phyloP scores from a whole-genome alignment of 2,329 filamentous ascomycete species.

The Exophiala viscosa region DNA sequence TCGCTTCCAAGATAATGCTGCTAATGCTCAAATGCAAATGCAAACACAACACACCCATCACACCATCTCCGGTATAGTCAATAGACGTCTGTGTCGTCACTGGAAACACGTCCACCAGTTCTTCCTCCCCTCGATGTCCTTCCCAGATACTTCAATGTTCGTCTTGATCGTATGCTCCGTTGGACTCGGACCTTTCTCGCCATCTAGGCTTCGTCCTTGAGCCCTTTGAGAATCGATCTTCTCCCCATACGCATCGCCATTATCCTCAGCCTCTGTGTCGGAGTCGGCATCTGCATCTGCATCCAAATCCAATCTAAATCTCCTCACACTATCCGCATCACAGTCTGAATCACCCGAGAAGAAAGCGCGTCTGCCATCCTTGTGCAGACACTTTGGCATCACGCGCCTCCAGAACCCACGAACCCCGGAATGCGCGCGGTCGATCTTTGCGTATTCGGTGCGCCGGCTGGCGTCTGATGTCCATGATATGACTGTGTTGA shows the following conservation, averaged over 20 bases:
- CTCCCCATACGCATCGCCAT: not conserved
- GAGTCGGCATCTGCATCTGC: slow-evolving; percentile 31
- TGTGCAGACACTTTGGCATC: slow-evolving; percentile 40
- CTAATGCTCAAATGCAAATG: no score
- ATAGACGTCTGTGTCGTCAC: not conserved
- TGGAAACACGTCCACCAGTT: slow-evolving; percentile 1
- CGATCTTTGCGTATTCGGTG: slow-evolving; percentile 53
- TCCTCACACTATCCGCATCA: slow-evolving; percentile 44
- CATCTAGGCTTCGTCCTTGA: not conserved
- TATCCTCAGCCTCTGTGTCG: not conserved
- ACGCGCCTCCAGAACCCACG: slow-evolving; percentile 42
- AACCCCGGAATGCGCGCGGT: slow-evolving; percentile 40
- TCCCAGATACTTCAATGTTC: no score
- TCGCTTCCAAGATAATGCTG: no score
- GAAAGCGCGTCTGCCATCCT: slow-evolving; percentile 37
- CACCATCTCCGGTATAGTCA: no score
- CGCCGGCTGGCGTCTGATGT: slow-evolving; percentile 43
- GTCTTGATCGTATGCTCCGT: not conserved
- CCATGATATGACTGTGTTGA: slow-evolving; percentile 45
- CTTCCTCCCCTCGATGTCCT: not conserved
- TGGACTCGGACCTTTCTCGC: not conserved
- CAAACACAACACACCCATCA: no score
- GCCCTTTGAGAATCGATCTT: not conserved
- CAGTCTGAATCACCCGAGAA: slow-evolving; percentile 37
- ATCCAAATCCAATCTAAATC: slow-evolving; percentile 44